Evolutionary conservation across 2,329 filamentous ascomycete species (phyloP).

Genomic region (Sphaerulina populicola): DNA sequence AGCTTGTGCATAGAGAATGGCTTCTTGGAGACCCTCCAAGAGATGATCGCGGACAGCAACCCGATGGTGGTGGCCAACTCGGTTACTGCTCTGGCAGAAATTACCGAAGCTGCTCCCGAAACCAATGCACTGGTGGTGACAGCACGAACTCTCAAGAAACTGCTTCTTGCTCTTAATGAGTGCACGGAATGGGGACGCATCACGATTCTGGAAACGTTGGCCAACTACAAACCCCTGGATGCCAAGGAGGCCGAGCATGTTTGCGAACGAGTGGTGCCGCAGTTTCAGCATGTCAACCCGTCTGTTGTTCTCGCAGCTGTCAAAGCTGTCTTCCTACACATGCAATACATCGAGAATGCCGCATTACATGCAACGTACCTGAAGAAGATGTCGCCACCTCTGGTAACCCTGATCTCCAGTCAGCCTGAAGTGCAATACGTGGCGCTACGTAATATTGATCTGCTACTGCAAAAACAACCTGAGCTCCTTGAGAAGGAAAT

Average conservation of each 20-base stretch:
- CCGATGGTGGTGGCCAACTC: conserved; percentile 99
- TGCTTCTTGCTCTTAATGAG: conserved; percentile 92
- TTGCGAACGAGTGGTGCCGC: conserved; percentile 87
- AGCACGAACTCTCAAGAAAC: conserved; percentile 77
- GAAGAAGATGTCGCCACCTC: conserved; percentile 96
- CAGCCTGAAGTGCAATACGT: conserved; percentile 97
- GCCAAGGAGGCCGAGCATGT: conserved; percentile 96
- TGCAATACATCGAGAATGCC: conserved; percentile 65
- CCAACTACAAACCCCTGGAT: conserved; percentile 78
- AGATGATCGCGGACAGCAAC: conserved; percentile 93
- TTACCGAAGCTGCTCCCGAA: conserved; percentile 81
- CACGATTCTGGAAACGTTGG: conserved; percentile 80
- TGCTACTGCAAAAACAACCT: conserved; percentile 88
- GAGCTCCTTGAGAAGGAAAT: conserved; percentile 96
- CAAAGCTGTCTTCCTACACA: conserved; percentile 95
- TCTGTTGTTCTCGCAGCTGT: conserved; percentile 96
- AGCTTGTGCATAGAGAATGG: conserved; percentile 91
- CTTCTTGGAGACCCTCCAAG: conserved; percentile 86
- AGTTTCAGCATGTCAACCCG: conserved; percentile 97
- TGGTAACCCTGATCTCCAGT: conserved; percentile 92
- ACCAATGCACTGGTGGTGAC: conserved; percentile 80
- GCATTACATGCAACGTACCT: conserved; percentile 78
- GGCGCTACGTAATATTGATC: conserved; percentile 88
- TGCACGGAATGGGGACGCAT: conserved; percentile 98
- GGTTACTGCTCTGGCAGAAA: conserved; percentile 86